A percentile compares a stretch with the other conserved stretches of the same genome.
These are phyloP conservation scores for Crinitomyces ghanaensis DNA, from an alignment of 805 yeast genomes.

Conservation along the genomic window DNA sequence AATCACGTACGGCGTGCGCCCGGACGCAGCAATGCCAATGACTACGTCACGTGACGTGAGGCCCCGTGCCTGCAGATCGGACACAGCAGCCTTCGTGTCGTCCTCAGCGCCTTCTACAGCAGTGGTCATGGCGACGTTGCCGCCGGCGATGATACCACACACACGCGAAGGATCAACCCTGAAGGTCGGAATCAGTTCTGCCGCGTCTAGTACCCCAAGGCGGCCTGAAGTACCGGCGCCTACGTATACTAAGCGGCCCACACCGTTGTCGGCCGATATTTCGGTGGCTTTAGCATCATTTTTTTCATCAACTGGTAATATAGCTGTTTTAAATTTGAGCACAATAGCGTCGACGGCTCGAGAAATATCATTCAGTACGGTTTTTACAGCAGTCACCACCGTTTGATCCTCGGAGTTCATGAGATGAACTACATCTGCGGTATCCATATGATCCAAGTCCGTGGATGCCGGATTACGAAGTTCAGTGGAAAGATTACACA, in stretches of 20 bases:
- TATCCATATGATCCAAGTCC: slow-evolving; percentile 14
- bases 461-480: slow-evolving; percentile 14
- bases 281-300: too few species aligned
- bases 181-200: slow-evolving; percentile 22
- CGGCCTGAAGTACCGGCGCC: slow-evolving; percentile 23
- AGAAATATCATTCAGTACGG: slow-evolving; percentile 12
- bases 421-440: slow-evolving; percentile 13
- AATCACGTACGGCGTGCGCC: slow-evolving; percentile 22
- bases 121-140: slow-evolving; percentile 19
- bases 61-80: slow-evolving; percentile 14
- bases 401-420: slow-evolving; percentile 16
- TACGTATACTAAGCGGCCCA: slow-evolving; percentile 22
- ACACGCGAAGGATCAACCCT: slow-evolving; percentile 18
- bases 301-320: too few species aligned
- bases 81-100: slow-evolving; percentile 11
- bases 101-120: slow-evolving; percentile 23
- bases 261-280: too few species aligned
- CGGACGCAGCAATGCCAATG: slow-evolving; percentile 23
- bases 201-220: slow-evolving; percentile 20
- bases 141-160: slow-evolving; percentile 22
- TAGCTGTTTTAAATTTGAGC: slow-evolving; percentile 14
- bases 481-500: slow-evolving; percentile 16
- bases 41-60: slow-evolving; percentile 16
- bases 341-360: slow-evolving; percentile 15
- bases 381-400: slow-evolving; percentile 11